Conservation (phyloP, 208 protist species). For the Trypanosoma boissoni region DNA sequence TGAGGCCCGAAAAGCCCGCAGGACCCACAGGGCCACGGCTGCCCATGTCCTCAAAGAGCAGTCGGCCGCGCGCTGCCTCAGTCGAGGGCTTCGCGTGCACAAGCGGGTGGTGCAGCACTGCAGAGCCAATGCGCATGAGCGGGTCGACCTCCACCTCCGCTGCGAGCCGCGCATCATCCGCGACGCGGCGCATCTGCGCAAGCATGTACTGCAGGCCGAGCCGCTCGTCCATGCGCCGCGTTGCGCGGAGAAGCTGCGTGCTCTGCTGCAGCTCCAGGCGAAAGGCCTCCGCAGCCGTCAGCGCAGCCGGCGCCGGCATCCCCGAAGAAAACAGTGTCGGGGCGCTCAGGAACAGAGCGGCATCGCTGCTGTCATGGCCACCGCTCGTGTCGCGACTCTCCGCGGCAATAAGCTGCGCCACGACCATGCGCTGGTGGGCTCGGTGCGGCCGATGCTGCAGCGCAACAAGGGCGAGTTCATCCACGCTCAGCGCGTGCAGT, state of each 20-base stretch:
- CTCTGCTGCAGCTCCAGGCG: slow-evolving; percentile 53
- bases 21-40: too few relatives aligned
- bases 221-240: slow-evolving; percentile 29
- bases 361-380: not conserved
- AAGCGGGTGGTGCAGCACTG: slow-evolving; percentile 63
- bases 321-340: not conserved
- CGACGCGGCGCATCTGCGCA: slow-evolving; percentile 42
- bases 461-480: slow-evolving; percentile 36
- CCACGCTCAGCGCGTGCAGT: slow-evolving; percentile 7
- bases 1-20: slow-evolving; percentile 7
- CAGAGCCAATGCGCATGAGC: slow-evolving; percentile 39
- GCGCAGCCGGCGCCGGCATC: not conserved
- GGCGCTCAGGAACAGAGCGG: slow-evolving; percentile 15
- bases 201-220: slow-evolving; percentile 66
- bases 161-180: slow-evolving; percentile 24
- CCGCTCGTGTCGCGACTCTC: slow-evolving; percentile 8
- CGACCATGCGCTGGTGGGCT: slow-evolving; percentile 17
- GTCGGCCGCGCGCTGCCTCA: slow-evolving; percentile 31
- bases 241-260: slow-evolving; percentile 48
- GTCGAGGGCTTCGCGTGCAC: slow-evolving; percentile 38
- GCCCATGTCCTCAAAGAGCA: slow-evolving; percentile 31
- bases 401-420: slow-evolving; percentile 35
- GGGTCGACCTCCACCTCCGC: slow-evolving; percentile 42
- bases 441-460: slow-evolving; percentile 38
- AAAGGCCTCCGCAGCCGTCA: slow-evolving; percentile 41